These are phyloP conservation scores for Margaritispora aquatica DNA, from an alignment of 495 filamentous ascomycete species.

Conservation along the genomic window DNA sequence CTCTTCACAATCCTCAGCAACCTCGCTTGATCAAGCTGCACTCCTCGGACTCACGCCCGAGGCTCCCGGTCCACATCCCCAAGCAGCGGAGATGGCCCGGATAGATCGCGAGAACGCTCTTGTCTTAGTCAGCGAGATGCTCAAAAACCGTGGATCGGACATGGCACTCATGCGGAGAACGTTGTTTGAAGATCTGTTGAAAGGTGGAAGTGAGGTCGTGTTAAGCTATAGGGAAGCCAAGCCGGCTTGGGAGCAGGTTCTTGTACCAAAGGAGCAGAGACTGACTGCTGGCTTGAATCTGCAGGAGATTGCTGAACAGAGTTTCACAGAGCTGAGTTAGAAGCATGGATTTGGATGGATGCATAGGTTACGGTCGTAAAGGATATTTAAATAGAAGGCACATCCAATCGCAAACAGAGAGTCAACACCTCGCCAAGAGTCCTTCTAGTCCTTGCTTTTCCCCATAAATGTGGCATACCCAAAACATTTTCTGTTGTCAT, in stretches of 20 bases:
- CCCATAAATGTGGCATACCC: too few relatives aligned
- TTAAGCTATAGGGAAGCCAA: slow-evolving; percentile 6
- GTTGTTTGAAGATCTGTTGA: slow-evolving; percentile 32
- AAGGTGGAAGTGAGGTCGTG: slow-evolving; percentile 17
- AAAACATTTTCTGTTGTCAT: too few relatives aligned
- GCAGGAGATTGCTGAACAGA: slow-evolving; percentile 6
- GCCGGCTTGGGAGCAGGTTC: neutral
- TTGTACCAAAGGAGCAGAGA: slow-evolving; percentile 1
- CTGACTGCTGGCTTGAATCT: slow-evolving; percentile 2
- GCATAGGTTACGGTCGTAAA: too few relatives aligned
- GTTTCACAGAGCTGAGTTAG: neutral
- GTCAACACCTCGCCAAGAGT: too few relatives aligned
- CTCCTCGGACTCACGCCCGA: neutral
- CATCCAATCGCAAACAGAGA: too few relatives aligned
- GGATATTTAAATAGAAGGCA: too few relatives aligned
- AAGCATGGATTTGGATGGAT: too few relatives aligned
- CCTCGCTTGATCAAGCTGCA: too few relatives aligned
- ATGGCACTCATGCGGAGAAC: slow-evolving; percentile 28
- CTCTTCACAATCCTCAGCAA: neutral
- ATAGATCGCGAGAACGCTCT: slow-evolving; percentile 59
- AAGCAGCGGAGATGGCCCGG: slow-evolving; percentile 30
- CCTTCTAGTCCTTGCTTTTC: too few relatives aligned
- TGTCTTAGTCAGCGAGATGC: slow-evolving; percentile 53
- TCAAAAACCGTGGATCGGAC: slow-evolving; percentile 40
- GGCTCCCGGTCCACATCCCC: slow-evolving; percentile 14